Evolutionary conservation across 768 basidiomycete species (phyloP).

Genomic region (Lentinus tigrinus): DNA sequence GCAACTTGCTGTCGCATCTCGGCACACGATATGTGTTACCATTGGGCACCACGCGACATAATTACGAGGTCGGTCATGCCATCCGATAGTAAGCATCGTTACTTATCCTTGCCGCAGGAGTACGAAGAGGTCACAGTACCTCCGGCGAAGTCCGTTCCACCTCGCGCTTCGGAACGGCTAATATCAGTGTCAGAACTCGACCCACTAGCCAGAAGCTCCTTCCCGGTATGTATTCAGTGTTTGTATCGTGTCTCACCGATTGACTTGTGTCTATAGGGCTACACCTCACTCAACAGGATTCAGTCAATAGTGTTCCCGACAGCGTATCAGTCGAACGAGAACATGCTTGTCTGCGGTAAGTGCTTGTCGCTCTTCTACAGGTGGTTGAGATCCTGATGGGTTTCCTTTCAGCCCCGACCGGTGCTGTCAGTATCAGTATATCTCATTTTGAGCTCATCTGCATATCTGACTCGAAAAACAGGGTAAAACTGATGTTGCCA

Average conservation of each 20-base stretch:
- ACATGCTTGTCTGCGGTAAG: constrained; percentile 89
- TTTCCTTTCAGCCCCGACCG: constrained; percentile 77
- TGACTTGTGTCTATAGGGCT: constrained; percentile 56
- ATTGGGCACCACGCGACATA: constrained; percentile 69
- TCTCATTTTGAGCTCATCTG: background rate
- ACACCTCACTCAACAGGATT: constrained; percentile 84
- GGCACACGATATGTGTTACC: constrained; percentile 84
- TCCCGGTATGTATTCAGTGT: constrained; percentile 58
- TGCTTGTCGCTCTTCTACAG: constrained; percentile 7
- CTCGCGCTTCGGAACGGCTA: constrained; percentile 65
- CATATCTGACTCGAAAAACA: constrained; percentile 27
- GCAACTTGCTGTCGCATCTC: constrained; percentile 65
- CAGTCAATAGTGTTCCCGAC: constrained; percentile 94
- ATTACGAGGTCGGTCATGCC: constrained; percentile 55
- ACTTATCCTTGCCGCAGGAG: constrained; percentile 44
- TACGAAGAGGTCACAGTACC: constrained; percentile 91
- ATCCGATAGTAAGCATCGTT: constrained; percentile 1
- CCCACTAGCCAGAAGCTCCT: constrained; percentile 73
- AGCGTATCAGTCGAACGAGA: constrained; percentile 94
- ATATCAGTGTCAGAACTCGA: constrained; percentile 75
- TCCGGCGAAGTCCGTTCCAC: constrained; percentile 77
- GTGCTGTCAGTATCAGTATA: constrained; percentile 78
- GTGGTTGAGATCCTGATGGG: background rate
- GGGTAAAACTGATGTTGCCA: constrained; percentile 99
- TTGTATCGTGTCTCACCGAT: background rate